These are phyloP conservation scores for Xylaria sp. DNA, from an alignment of 2,329 filamentous ascomycete species.

Conservation along the genomic window DNA sequence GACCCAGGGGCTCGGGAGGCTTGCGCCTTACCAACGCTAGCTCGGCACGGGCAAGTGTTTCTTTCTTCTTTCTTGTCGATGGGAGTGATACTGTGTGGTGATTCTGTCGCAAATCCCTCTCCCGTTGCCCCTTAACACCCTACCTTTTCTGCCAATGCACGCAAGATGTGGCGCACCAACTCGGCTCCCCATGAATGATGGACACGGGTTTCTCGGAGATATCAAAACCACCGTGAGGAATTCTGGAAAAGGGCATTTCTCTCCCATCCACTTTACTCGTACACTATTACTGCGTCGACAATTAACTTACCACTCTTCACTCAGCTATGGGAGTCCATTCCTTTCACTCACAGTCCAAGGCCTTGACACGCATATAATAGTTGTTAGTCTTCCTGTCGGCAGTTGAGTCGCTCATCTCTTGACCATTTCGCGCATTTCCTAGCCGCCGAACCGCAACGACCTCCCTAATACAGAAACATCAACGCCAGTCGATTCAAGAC, in stretches of 20 bases:
- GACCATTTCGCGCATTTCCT: background rate
- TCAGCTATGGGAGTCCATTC: too few species aligned
- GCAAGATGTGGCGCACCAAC: background rate
- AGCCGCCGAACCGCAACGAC: background rate
- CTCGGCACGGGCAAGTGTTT: background rate
- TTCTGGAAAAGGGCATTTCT: background rate
- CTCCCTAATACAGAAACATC: background rate
- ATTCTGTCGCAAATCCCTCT: background rate
- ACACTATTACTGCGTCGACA: too few species aligned
- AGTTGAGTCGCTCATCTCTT: background rate
- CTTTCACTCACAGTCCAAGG: too few species aligned
- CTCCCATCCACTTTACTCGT: too few species aligned
- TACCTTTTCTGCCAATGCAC: background rate
- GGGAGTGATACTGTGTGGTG: background rate
- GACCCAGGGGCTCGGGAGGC: conserved; percentile 1
- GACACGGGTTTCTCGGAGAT: background rate
- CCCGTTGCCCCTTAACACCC: background rate
- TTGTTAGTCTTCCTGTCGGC: too few species aligned
- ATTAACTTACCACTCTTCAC: too few species aligned
- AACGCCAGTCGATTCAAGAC: background rate
- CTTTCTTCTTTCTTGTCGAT: background rate
- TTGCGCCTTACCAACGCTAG: background rate
- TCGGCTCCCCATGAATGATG: background rate
- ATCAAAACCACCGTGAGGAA: background rate
- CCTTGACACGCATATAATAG: too few species aligned